A percentile compares a stretch with the other conserved stretches of the same genome.
Evolutionary conservation across 2,329 filamentous ascomycete genomes (phyloP).

Genomic region (Aspergillus costaricaensis): DNA sequence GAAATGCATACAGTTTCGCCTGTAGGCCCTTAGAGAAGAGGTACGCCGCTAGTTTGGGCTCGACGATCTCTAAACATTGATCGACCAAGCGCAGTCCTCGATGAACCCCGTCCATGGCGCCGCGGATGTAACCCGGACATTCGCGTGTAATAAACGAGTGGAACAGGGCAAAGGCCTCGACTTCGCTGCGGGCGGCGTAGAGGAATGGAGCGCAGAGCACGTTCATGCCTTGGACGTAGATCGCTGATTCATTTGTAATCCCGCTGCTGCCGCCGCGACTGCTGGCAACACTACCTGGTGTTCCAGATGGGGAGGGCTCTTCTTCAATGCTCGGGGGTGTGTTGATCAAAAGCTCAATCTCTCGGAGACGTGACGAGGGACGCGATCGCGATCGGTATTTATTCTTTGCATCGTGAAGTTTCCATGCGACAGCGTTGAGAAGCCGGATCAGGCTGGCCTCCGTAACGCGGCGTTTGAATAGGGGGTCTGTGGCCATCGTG

Average conservation of each 20-base stretch:
- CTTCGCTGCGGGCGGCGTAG: constrained; percentile 90
- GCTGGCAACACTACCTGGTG: constrained; percentile 20
- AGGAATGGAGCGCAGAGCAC: constrained; percentile 94
- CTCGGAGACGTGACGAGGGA: constrained; percentile 48
- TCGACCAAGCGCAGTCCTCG: constrained; percentile 88
- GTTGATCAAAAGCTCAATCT: constrained; percentile 46
- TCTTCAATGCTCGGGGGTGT: constrained; percentile 42
- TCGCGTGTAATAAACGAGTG: constrained; percentile 83
- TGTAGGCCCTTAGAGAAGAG: constrained; percentile 83
- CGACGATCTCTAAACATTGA: constrained; percentile 86
- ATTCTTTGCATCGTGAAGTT: constrained; percentile 75
- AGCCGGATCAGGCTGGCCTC: constrained; percentile 93
- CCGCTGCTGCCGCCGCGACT: constrained; percentile 18
- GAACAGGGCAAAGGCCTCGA: constrained; percentile 91
- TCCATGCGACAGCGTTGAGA: constrained; percentile 94
- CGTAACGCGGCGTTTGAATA: constrained; percentile 92
- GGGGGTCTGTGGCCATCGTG: constrained; percentile 92
- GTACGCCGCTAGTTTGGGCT: constrained; percentile 81
- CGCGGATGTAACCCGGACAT: constrained; percentile 89
- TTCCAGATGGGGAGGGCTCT: constrained; percentile 43
- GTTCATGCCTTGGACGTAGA: constrained; percentile 99
- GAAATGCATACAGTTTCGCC: constrained; percentile 94
- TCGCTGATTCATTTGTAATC: constrained; percentile 67
- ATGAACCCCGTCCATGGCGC: constrained; percentile 97
- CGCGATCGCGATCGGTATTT: constrained; percentile 51